Evolutionary conservation across 306 rosid genomes (phyloP), one percentile per base, ranked within the genome.

Genomic region (Dryas octopetala): DNA sequence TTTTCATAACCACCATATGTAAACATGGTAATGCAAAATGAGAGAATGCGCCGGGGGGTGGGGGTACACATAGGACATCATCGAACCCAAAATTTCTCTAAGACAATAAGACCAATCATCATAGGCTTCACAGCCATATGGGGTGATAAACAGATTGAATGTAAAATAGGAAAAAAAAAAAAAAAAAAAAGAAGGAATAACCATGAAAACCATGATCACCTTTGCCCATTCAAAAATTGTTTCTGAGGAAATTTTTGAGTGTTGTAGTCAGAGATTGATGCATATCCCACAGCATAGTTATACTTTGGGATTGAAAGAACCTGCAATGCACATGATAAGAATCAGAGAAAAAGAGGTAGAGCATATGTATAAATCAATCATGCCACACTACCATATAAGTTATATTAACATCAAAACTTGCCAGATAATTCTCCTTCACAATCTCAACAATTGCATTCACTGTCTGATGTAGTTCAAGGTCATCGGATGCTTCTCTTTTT

Each of bases 401-500:
- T 71, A 15, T 58, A 14, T 58, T 6, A 23, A 44, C 54, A 44
- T 13, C 13, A 58, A 26, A 44, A 88, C 98, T 87, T 87, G 78
- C 98, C 97, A 92, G 68, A 88, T 95, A 95, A 83, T 85, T 86
- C 70, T 95, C 97, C 83, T 90, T 95, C 76, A 87, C 93, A 73
- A 89, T 78, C 89, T 95, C 97, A 68, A 95, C 97, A 10, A 82
- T 76, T 54, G 96, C 91, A 76, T 89, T 88, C 57, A 92, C 97
- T 4, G 80, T 83, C 87, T 92, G 93, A 78, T 90, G 83, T 76
- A 89, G 67, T 79, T 78, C 90, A 82, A 92, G 79, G 81, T 74
- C 86, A 78, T 53, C 81, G 5, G 16, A 74, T 54, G 88, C 82
- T 68, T 83, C 96, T 77, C 82, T 81, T 80, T 79, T 89, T 53